phyloP scores from a whole-genome alignment of 2,329 filamentous ascomycete species.

The Nannizziopsis arthrosporioides region DNA sequence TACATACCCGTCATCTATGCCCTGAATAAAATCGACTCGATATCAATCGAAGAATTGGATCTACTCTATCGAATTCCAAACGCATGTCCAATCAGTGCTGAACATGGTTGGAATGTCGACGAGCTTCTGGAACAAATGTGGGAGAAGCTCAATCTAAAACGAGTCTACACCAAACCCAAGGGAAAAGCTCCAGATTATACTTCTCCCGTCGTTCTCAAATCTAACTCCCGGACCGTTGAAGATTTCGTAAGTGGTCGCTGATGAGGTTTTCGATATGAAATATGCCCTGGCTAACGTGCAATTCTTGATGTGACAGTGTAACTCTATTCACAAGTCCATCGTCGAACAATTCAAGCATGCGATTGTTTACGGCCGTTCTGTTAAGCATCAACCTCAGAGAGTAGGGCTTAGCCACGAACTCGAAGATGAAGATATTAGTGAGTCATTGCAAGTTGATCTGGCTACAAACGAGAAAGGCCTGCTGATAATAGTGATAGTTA shows the following conservation, averaged over 20 bases:
- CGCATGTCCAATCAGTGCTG: constrained; percentile 91
- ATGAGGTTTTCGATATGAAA: neutral
- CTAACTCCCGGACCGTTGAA: constrained; percentile 76
- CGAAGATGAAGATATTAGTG: constrained; percentile 93
- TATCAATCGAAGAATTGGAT: constrained; percentile 95
- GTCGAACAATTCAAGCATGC: constrained; percentile 90
- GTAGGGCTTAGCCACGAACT: constrained; percentile 86
- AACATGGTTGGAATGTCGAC: constrained; percentile 96
- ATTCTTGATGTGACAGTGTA: constrained; percentile 52
- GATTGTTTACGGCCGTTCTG: constrained; percentile 92
- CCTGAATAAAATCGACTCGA: constrained; percentile 97
- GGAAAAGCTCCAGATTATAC: constrained; percentile 87
- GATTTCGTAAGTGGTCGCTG: constrained; percentile 68
- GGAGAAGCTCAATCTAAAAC: constrained; percentile 83
- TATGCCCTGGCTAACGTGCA: constrained; percentile 1
- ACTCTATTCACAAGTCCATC: constrained; percentile 92
- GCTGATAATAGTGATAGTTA: constrained; percentile 18
- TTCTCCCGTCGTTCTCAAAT: constrained; percentile 76
- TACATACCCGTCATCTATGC: constrained; percentile 99
- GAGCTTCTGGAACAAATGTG: constrained; percentile 97
- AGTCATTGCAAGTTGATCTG: constrained; percentile 28
- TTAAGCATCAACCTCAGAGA: constrained; percentile 96
- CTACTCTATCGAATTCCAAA: constrained; percentile 93
- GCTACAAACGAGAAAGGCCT: neutral
- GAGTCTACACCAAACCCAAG: constrained; percentile 97